These are phyloP conservation scores for Cytidiella melzeri DNA, from an alignment of 768 basidiomycete species.

Conservation along the genomic window DNA sequence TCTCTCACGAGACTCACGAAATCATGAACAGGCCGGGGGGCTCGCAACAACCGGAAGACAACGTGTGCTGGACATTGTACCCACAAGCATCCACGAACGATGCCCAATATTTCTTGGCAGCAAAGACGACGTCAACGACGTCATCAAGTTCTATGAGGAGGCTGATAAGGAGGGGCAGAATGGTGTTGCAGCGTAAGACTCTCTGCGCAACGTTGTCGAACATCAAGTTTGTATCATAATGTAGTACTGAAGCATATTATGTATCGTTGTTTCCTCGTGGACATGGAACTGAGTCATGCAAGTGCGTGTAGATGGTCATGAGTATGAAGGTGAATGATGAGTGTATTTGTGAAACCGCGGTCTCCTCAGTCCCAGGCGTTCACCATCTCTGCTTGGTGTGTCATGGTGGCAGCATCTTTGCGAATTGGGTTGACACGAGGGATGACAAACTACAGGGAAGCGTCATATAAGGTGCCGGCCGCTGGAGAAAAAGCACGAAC, in stretches of 20 bases:
- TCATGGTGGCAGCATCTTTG: constrained; percentile 79
- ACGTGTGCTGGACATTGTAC: constrained; percentile 87
- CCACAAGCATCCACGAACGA: constrained; percentile 85
- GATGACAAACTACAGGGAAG: constrained; percentile 60
- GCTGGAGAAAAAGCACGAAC: constrained; percentile 19
- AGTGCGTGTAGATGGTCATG: no score
- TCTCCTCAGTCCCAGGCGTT: constrained; percentile 41
- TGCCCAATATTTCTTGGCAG: constrained; percentile 92
- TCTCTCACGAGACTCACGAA: constrained; percentile 12
- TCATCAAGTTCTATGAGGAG: constrained; percentile 78
- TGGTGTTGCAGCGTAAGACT: background rate
- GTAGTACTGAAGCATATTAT: background rate
- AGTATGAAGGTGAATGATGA: no score
- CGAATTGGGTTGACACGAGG: constrained; percentile 75
- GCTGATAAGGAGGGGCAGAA: constrained; percentile 14
- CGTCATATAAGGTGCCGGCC: background rate
- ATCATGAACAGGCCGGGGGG: constrained; percentile 86
- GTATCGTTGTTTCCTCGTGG: no score
- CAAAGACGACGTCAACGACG: constrained; percentile 86
- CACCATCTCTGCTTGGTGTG: constrained; percentile 75
- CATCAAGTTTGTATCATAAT: background rate
- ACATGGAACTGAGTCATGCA: no score
- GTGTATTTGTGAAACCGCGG: no score
- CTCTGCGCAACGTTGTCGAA: no score
- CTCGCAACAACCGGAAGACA: constrained; percentile 93